A percentile compares a stretch with the other conserved stretches of the same genome.
Conservation (phyloP, 1,284 basidiomycete genomes). For the Leccinum fuscescens region DNA sequence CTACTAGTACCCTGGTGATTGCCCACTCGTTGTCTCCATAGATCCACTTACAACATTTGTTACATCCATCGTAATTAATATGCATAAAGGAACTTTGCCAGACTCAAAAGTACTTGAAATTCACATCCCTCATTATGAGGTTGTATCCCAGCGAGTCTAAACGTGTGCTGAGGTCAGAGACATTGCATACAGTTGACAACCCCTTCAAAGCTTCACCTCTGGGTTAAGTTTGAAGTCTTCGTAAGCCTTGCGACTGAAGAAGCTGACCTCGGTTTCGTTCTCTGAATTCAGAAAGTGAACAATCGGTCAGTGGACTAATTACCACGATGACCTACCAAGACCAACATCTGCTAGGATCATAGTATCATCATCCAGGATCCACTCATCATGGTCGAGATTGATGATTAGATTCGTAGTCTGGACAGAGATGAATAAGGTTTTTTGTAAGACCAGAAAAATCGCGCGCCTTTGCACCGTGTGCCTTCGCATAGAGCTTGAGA, state of each 20-base stretch:
- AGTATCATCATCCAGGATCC: slow-evolving; percentile 75
- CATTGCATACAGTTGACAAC: not conserved
- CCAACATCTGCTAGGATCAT: slow-evolving; percentile 66
- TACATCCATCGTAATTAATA: slow-evolving; percentile 35
- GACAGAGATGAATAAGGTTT: not conserved
- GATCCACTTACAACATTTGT: slow-evolving; percentile 26
- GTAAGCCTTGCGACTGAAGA: slow-evolving; percentile 80
- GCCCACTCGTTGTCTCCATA: slow-evolving; percentile 23
- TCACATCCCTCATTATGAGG: slow-evolving; percentile 3
- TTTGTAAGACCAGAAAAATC: not conserved
- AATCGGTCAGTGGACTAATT: not conserved
- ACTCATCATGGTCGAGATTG: slow-evolving; percentile 91
- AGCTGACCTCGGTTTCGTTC: slow-evolving; percentile 91
- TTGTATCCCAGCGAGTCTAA: slow-evolving; percentile 31
- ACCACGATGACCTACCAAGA: slow-evolving; percentile 56
- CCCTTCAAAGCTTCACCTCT: slow-evolving; percentile 47
- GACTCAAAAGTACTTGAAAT: not conserved
- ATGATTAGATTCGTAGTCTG: slow-evolving; percentile 94
- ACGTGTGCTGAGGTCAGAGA: not conserved
- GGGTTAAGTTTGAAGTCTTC: slow-evolving; percentile 81
- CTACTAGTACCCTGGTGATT: slow-evolving; percentile 22
- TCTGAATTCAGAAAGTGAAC: slow-evolving; percentile 50
- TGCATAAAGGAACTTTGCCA: slow-evolving; percentile 16
- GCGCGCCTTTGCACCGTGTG: slow-evolving; percentile 87
- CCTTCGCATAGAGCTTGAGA: slow-evolving; percentile 90